Base-by-base conservation (phyloP, 768 basidiomycete genomes). In the Paxillus rubicundulus region DNA sequence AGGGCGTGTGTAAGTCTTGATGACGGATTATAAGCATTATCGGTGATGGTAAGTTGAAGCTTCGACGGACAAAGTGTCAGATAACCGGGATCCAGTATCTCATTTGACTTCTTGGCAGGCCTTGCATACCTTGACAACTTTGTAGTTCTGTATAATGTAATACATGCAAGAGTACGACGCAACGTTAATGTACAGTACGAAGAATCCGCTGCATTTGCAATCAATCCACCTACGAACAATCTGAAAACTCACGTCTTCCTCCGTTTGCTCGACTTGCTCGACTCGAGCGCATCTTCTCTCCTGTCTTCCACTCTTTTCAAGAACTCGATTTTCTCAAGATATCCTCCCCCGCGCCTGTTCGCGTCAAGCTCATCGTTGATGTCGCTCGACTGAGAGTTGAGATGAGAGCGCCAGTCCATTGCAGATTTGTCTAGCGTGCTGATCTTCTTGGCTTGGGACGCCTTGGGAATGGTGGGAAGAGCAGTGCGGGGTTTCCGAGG, bases 281-380 rank as follows among this genome's bases (percentile, higher is more conserved):
- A 72, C 40, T 89, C 87, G 8, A 87, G 64, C 2, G 73, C 77
- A 45, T 82, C 82, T 42, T 87, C 87, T 66, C 79, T 84, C 54
- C 88, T 76, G 44, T 82, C 83, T 30, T 82, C 85, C 0, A 93
- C 91, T 42, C 92, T 72, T 53, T 84, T 73, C 61, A 94, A 69
- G 62, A 93, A 94, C 36, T 92, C 89, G 28, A 91, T 82, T 70
- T 88, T 92, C 59, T 90, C 91, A 17, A 94, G 72, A 68, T 88
- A 94, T 0, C 91, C 89, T 9, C 87, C 89, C 0, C 84, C 81
- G 38, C 85, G 79, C 43, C 85, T 74, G 53, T 91, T 86, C 3
- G 81, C 81, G 45, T 87, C 82, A n/a, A 94, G 75, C 55, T 89
- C 87, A 58, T 90, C 85, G 54, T 81, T 78, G 9, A 85, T 62